Evolutionary conservation across 2,329 filamentous ascomycete genomes (phyloP).

Genomic region (Cladosporium austrohemisphaericum): DNA sequence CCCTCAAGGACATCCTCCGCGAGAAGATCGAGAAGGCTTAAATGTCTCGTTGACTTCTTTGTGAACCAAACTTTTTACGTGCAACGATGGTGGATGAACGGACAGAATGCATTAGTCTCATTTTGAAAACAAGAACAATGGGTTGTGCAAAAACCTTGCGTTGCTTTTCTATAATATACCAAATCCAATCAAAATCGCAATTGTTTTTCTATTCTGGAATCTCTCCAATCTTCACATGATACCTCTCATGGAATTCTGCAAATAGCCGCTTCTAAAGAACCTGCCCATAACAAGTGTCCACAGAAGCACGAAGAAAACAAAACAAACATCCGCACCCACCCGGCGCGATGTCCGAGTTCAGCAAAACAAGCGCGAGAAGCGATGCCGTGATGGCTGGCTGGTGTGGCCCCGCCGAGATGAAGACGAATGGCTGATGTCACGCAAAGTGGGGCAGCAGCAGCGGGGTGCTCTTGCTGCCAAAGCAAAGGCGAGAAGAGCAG

Average conservation of each 20-base stretch:
- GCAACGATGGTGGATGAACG: conserved; percentile 12
- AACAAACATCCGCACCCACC: background rate
- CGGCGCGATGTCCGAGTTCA: background rate
- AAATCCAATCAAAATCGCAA: conserved; percentile 6
- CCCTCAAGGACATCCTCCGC: conserved; percentile 87
- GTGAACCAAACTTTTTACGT: conserved; percentile 2
- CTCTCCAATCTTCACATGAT: too few relatives aligned
- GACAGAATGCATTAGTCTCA: conserved; percentile 9
- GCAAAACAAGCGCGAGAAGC: conserved; percentile 1
- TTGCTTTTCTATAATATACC: conserved; percentile 7
- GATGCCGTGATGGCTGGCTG: conserved; percentile 11
- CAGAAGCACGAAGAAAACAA: background rate
- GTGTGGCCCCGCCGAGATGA: background rate
- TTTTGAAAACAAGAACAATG: too few relatives aligned
- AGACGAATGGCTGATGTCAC: conserved; percentile 8
- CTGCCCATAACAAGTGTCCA: background rate
- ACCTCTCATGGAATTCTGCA: background rate
- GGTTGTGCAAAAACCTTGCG: conserved; percentile 1
- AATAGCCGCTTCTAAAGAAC: too few relatives aligned
- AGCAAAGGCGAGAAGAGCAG: conserved; percentile 7
- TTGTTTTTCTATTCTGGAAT: background rate
- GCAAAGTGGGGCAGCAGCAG: conserved; percentile 6
- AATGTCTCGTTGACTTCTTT: conserved; percentile 2
- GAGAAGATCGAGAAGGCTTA: conserved; percentile 61
- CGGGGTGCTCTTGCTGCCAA: conserved; percentile 13